These are phyloP conservation scores for Protomyces inouyei DNA, from an alignment of 1,139 yeast species.

Conservation along the genomic window DNA sequence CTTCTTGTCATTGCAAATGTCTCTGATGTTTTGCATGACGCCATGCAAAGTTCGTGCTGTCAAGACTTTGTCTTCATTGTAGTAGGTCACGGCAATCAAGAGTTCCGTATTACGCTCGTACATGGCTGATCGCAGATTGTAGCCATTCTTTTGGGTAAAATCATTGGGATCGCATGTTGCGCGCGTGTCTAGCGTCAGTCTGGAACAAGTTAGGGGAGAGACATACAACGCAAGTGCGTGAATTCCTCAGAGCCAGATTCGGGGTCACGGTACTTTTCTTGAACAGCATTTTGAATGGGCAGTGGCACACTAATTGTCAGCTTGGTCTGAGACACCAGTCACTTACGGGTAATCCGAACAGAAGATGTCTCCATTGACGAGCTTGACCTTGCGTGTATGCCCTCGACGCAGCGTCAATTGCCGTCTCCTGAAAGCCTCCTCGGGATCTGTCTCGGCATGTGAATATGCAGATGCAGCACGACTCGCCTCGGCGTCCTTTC, in stretches of 20 bases:
- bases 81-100: conserved; percentile 84
- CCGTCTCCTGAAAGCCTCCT: conserved; percentile 16
- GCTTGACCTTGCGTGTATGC: conserved; percentile 62
- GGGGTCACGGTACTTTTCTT: conserved; percentile 50
- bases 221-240: conserved; percentile 52
- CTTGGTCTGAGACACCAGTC: neutral
- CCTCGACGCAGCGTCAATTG: conserved; percentile 44
- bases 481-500: neutral
- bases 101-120: conserved; percentile 80
- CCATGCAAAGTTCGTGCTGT: conserved; percentile 90
- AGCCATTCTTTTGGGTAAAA: conserved; percentile 61
- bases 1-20: conserved; percentile 65
- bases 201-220: neutral
- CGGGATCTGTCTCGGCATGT: conserved; percentile 19
- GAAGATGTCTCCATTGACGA: conserved; percentile 67
- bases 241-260: conserved; percentile 66
- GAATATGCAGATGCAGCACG: conserved; percentile 6
- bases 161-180: conserved; percentile 81
- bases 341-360: conserved; percentile 61
- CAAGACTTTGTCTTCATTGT: conserved; percentile 83
- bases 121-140: conserved; percentile 68
- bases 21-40: conserved; percentile 84
- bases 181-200: conserved; percentile 55
- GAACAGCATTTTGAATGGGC: conserved; percentile 57
- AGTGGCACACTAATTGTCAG: conserved; percentile 48